Base-by-base conservation (phyloP, 1,139 yeast species). In the Kodamaea sp. region DNA sequence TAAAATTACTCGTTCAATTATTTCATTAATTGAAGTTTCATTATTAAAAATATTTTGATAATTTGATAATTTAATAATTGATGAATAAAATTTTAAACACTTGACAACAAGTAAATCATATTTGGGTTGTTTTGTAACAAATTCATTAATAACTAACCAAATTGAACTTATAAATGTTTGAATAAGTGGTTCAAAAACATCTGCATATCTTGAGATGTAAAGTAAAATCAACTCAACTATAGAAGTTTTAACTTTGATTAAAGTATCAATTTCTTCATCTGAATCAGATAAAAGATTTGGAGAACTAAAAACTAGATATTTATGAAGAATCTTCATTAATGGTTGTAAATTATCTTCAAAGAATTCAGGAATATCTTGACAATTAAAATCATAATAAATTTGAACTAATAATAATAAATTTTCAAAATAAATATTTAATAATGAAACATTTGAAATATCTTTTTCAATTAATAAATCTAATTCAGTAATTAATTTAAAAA, bases 321-420 rank as follows among this genome's bases (percentile, higher is more conserved):
- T 85, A 58, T 87, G 95, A 55, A 90, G 72, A 28, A 90, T 76
- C 8, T 72, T 73, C 94, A 94, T 86, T 40, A 95, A 89, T 26
- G 67, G 69, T 36, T 74, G 68, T 67, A 92, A 65, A 58, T 94
- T 79, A 62, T 94, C 98, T 63, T 94, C 99, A 57, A 94, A 94
- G 58, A 90, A 92, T 61, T 90, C 98, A 2, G 99, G 98, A 40
- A 94, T 83, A 64, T 94, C 98, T 64, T 94, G 98, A 63, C 97
- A 90, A 61, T 92, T 94, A 54, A 94, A 79, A 60, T 94, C 99
- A 56, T 81, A 88, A 60, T 86, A 94, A 33, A 94, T 78, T 58
- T 90, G 92, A 30, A 84, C 67, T 44, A 90, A 68, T 26, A 89
- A 63, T 36, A 84, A 67, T 52, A 90, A 63, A 43, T 86, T 86